Evolutionary conservation across 2,329 filamentous ascomycete genomes (phyloP).

Genomic region (Fusarium fracticaudum): DNA sequence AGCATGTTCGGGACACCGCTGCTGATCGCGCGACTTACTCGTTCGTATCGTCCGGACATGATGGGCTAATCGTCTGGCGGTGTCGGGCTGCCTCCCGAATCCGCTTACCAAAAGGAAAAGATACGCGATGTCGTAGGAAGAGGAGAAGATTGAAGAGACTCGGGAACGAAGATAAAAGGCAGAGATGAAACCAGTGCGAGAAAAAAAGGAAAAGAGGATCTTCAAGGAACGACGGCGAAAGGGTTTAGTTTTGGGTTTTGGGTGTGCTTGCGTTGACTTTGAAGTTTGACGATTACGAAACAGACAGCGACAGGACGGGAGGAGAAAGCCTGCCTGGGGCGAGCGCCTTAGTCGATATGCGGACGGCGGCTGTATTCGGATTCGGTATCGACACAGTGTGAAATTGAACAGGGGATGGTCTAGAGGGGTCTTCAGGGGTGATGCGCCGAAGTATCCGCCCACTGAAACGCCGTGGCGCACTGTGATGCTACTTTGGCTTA

Average conservation of each 20-base stretch:
- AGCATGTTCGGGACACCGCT: neutral
- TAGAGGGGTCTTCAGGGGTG: neutral
- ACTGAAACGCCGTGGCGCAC: conserved; percentile 8
- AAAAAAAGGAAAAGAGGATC: conserved; percentile 10
- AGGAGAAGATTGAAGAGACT: neutral
- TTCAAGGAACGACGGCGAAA: conserved; percentile 36
- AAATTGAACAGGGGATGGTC: neutral
- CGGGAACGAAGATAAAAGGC: conserved; percentile 7
- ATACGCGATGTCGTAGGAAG: conserved; percentile 12
- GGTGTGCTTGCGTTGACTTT: conserved; percentile 22
- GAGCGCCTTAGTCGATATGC: conserved; percentile 12
- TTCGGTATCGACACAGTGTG: conserved; percentile 30
- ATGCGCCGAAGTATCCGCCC: neutral
- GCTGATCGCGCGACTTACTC: conserved; percentile 53
- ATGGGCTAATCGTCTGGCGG: conserved; percentile 40
- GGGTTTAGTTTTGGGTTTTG: neutral
- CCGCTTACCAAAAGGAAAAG: conserved; percentile 17
- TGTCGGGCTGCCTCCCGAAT: conserved; percentile 40
- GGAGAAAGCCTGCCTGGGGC: conserved; percentile 17
- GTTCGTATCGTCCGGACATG: conserved; percentile 67
- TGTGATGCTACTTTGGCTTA: conserved; percentile 11
- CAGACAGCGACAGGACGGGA: conserved; percentile 1
- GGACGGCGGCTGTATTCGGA: conserved; percentile 18
- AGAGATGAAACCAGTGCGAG: conserved; percentile 14
- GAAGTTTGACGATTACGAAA: conserved; percentile 26